Conservation (phyloP, 108 stramenopile genomes). For the Pseudonitzschia delicatissima region DNA sequence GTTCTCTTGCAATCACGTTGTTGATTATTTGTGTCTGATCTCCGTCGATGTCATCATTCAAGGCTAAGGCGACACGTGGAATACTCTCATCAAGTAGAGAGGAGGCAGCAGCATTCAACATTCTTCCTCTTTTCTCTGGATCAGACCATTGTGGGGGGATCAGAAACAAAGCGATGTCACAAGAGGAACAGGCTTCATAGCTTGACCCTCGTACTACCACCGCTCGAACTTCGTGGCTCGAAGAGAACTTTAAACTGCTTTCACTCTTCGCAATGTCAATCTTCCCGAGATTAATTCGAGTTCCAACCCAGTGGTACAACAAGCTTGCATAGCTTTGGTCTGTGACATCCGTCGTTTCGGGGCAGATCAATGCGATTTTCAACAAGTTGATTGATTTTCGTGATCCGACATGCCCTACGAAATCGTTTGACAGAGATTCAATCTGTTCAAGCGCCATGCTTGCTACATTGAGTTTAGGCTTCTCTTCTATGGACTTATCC, state of each 20-base stretch:
- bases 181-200: slow-evolving; percentile 8
- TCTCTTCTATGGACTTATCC: not conserved
- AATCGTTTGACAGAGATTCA: not conserved
- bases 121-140: not conserved
- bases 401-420: not conserved
- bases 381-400: slow-evolving; percentile 22
- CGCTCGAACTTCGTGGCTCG: slow-evolving; percentile 14
- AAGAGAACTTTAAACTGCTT: not conserved
- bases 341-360: not conserved
- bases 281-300: slow-evolving; percentile 17
- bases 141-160: slow-evolving; percentile 21
- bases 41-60: slow-evolving; percentile 8
- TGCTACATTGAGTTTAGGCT: not conserved
- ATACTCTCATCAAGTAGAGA: slow-evolving; percentile 16
- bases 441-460: not conserved
- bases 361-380: slow-evolving; percentile 32
- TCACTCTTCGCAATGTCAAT: not conserved
- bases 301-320: slow-evolving; percentile 24
- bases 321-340: slow-evolving; percentile 15
- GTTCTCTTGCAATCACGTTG: slow-evolving; percentile 1
- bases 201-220: slow-evolving; percentile 8
- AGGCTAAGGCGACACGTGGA: slow-evolving; percentile 20
- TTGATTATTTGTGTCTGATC: slow-evolving; percentile 4
- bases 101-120: not conserved
- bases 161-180: slow-evolving; percentile 34